These are phyloP conservation scores for Colletotrichum sp. DNA, from an alignment of 2,329 filamentous ascomycete genomes.

Conservation along the genomic window DNA sequence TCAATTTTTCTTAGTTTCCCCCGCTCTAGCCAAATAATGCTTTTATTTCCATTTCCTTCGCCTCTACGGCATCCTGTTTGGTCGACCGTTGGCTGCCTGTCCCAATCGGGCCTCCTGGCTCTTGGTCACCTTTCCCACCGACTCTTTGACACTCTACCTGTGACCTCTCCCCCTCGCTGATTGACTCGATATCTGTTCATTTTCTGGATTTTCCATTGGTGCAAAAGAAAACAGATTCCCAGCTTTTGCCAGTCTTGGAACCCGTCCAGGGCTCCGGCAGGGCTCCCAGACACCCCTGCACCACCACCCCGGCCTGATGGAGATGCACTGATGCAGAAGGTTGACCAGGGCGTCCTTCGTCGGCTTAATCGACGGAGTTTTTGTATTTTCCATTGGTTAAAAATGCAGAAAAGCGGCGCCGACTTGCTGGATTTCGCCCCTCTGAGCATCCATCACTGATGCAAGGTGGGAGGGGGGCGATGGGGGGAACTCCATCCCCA, in stretches of 20 bases:
- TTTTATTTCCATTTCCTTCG: background rate
- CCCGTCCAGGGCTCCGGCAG: conserved; percentile 1
- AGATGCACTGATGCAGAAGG: conserved; percentile 7
- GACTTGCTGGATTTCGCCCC: conserved; percentile 12
- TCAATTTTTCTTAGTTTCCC: background rate
- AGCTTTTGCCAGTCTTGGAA: background rate
- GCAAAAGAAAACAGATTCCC: background rate
- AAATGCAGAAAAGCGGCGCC: conserved; percentile 29
- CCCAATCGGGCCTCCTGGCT: background rate
- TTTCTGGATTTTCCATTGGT: conserved; percentile 9
- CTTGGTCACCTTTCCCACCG: background rate
- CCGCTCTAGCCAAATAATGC: background rate
- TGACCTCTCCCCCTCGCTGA: background rate
- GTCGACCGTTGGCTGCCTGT: background rate
- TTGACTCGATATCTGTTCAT: conserved; percentile 5
- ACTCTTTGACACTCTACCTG: background rate
- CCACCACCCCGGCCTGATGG: background rate
- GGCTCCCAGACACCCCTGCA: background rate
- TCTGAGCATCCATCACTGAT: conserved; percentile 4
- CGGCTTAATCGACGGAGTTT: conserved; percentile 24
- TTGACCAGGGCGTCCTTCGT: background rate
- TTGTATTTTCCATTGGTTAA: conserved; percentile 37
- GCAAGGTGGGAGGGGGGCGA: background rate
- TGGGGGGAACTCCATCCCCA: background rate
- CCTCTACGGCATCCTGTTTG: background rate